Percentiles rank a stretch among this genome's conserved stretches.
These are phyloP conservation scores for Eucalyptus dawsonii DNA, from an alignment of 345 rosid genomes.

Conservation along the genomic window DNA sequence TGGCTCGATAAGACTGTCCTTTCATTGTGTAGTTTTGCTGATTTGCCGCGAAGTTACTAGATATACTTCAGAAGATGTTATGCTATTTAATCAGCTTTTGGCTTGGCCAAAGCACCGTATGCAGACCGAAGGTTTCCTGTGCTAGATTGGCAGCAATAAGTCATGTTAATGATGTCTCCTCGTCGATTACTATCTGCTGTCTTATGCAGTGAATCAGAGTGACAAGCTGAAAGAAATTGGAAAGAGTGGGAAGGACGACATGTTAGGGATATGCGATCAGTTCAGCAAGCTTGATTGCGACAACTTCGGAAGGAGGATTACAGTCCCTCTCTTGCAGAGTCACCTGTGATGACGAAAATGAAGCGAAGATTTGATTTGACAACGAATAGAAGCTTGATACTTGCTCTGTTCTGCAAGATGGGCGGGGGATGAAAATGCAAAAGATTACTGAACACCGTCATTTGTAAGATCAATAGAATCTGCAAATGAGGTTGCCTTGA, in stretches of 20 bases:
- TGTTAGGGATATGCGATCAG: conserved; percentile 34
- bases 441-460: not conserved
- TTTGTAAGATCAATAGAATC: not conserved
- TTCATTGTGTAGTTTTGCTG: not conserved
- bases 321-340: conserved; percentile 27
- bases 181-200: not conserved
- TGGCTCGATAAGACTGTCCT: not conserved
- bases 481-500: not conserved
- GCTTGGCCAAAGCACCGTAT: not conserved
- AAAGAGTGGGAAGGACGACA: conserved; percentile 43
- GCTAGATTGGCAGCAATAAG: not conserved
- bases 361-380: not conserved
- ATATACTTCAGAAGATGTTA: not conserved
- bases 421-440: not conserved
- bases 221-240: conserved; percentile 70
- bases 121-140: not conserved
- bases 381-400: not conserved
- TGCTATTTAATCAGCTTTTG: not conserved
- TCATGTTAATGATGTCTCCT: not conserved
- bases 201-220: conserved; percentile 47
- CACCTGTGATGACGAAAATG: not conserved
- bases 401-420: not conserved
- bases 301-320: conserved; percentile 42
- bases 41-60: not conserved
- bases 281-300: conserved; percentile 48